phyloP scores from a whole-genome alignment of 2,329 filamentous ascomycete genomes.

The Colletotrichum sp. region DNA sequence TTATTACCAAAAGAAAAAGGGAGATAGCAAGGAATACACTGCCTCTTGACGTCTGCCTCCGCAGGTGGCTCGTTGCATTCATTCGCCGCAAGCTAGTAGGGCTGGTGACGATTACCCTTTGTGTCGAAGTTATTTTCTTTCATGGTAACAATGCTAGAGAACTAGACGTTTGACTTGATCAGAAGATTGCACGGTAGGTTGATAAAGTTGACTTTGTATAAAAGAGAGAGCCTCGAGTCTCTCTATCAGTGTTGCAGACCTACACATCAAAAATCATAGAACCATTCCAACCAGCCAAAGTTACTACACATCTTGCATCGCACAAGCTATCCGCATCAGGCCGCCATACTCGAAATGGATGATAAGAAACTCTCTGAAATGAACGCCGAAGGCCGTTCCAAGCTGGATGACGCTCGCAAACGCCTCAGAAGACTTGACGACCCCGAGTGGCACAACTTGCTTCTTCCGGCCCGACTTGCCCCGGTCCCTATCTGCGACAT shows the following conservation, averaged over 20 bases:
- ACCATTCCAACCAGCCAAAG: neutral
- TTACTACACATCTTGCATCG: neutral
- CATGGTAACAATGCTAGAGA: neutral
- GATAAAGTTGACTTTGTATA: neutral
- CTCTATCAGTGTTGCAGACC: neutral
- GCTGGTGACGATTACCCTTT: neutral
- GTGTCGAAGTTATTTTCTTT: neutral
- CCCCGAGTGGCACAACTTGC: neutral
- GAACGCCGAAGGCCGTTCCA: neutral
- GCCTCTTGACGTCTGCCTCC: neutral
- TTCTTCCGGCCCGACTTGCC: neutral
- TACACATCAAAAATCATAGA: neutral
- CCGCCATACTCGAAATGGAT: neutral
- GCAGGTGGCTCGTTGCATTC: neutral
- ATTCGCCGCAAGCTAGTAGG: neutral
- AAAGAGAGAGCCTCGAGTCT: neutral
- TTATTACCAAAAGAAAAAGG: neutral
- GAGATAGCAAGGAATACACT: neutral
- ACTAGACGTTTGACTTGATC: neutral
- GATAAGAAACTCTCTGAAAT: neutral
- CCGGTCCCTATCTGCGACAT: neutral
- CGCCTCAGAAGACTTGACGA: neutral
- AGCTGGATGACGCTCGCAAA: neutral
- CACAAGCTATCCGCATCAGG: neutral
- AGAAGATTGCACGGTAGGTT: neutral